Evolutionary conservation across 2,329 filamentous ascomycete genomes (phyloP).

Genomic region (Metarhizium album): DNA sequence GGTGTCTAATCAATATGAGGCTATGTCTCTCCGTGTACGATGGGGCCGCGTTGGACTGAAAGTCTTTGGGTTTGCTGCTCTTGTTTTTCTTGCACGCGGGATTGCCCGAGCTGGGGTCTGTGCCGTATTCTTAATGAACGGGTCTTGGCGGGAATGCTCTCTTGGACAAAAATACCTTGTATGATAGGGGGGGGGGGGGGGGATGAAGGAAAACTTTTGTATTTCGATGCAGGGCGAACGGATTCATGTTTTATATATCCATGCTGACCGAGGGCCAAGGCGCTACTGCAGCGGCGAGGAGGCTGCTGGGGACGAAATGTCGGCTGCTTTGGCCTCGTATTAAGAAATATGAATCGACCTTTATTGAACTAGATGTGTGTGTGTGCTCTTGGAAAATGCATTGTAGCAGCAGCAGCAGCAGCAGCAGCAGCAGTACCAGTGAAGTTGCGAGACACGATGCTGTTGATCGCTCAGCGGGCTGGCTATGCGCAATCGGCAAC

Average conservation of each 20-base stretch:
- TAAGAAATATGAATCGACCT: constrained; percentile 13
- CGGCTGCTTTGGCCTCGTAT: constrained; percentile 10
- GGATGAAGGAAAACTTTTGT: background rate
- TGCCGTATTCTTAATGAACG: background rate
- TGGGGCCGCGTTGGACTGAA: background rate
- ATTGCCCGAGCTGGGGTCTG: background rate
- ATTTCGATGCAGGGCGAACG: constrained; percentile 10
- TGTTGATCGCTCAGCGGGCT: too few relatives aligned
- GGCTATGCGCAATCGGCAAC: constrained; percentile 41
- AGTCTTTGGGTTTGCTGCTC: background rate
- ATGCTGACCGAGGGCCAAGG: constrained; percentile 1
- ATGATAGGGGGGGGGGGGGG: background rate
- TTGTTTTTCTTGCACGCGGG: background rate
- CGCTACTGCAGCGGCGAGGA: constrained; percentile 1
- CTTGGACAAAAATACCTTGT: constrained; percentile 2
- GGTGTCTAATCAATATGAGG: constrained; percentile 3
- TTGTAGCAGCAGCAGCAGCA: too few relatives aligned
- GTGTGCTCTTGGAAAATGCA: too few relatives aligned
- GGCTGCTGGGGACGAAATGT: constrained; percentile 8
- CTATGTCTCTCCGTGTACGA: constrained; percentile 7
- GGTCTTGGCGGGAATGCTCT: constrained; percentile 1
- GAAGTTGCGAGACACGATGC: too few relatives aligned
- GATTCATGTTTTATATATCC: constrained; percentile 10
- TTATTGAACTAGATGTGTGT: constrained; percentile 2
- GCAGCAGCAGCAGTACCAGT: too few relatives aligned